phyloP scores from a whole-genome alignment of 768 basidiomycete species.

The Infundibulicybe gibba region DNA sequence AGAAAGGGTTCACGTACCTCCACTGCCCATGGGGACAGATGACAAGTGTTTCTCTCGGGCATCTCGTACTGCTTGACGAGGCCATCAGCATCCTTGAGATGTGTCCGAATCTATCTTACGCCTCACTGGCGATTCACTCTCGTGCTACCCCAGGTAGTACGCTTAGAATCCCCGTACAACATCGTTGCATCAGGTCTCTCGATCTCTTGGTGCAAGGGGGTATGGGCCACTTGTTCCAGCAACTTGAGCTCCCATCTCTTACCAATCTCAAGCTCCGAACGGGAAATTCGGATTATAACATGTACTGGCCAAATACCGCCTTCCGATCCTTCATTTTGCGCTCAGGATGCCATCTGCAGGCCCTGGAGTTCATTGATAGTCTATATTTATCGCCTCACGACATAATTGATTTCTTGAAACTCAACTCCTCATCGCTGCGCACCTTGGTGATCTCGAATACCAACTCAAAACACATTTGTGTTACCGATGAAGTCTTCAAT shows the following conservation, averaged over 20 bases:
- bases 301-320: conserved; percentile 18
- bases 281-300: conserved; percentile 5
- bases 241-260: conserved; percentile 19
- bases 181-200: conserved; percentile 15
- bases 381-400: conserved; percentile 12
- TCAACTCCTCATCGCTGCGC: conserved; percentile 10
- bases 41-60: conserved; percentile 16
- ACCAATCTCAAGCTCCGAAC: conserved; percentile 15
- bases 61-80: conserved; percentile 14
- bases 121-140: conserved; percentile 9
- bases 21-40: conserved; percentile 23
- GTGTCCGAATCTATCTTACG: conserved; percentile 6
- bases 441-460: conserved; percentile 12
- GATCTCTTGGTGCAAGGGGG: conserved; percentile 15
- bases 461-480: conserved; percentile 7
- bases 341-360: conserved; percentile 12
- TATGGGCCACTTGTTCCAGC: conserved; percentile 14
- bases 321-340: conserved; percentile 18
- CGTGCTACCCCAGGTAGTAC: conserved; percentile 2
- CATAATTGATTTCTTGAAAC: conserved; percentile 8
- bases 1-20: conserved; percentile 12
- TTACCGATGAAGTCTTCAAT: conserved; percentile 14
- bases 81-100: conserved; percentile 15
- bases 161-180: conserved; percentile 1
- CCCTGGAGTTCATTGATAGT: conserved; percentile 1